phyloP scores from a whole-genome alignment of 495 filamentous ascomycete genomes.

The Podospora fimiseda region DNA sequence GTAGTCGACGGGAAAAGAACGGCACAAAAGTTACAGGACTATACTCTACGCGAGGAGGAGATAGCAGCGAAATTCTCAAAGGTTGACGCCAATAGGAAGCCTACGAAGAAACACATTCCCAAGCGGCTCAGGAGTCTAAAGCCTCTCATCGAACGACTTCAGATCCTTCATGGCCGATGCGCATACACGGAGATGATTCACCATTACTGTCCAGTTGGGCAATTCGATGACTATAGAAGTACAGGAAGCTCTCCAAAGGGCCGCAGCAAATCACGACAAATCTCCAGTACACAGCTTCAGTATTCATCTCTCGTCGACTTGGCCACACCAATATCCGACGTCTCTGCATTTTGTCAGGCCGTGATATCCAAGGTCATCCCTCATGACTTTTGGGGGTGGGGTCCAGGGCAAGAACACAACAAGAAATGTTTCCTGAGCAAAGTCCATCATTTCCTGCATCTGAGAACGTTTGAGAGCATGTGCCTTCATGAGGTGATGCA shows the following conservation, averaged over 20 bases:
- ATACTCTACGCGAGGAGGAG: slow-evolving; percentile 76
- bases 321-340: slow-evolving; percentile 59
- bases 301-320: slow-evolving; percentile 53
- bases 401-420: slow-evolving; percentile 50
- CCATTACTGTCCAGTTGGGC: slow-evolving; percentile 67
- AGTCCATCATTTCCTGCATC: slow-evolving; percentile 67
- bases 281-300: background rate
- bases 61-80: slow-evolving; percentile 45
- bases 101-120: slow-evolving; percentile 48
- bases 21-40: slow-evolving; percentile 68
- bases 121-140: slow-evolving; percentile 66
- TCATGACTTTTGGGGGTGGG: slow-evolving; percentile 63
- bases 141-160: slow-evolving; percentile 59
- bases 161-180: slow-evolving; percentile 64
- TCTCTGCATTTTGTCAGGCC: slow-evolving; percentile 86
- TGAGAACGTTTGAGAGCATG: slow-evolving; percentile 75
- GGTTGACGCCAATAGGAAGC: slow-evolving; percentile 12
- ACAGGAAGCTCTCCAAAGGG: slow-evolving; percentile 1
- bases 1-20: slow-evolving; percentile 57
- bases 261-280: slow-evolving; percentile 1
- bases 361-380: slow-evolving; percentile 72
- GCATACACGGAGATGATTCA: slow-evolving; percentile 68
- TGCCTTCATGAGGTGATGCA: slow-evolving; percentile 73
- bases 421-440: slow-evolving; percentile 52
- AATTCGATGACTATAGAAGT: slow-evolving; percentile 1